Evolutionary conservation across 352 stramenopile genomes (phyloP).

Genomic region (Phytopythium ostracodes): DNA sequence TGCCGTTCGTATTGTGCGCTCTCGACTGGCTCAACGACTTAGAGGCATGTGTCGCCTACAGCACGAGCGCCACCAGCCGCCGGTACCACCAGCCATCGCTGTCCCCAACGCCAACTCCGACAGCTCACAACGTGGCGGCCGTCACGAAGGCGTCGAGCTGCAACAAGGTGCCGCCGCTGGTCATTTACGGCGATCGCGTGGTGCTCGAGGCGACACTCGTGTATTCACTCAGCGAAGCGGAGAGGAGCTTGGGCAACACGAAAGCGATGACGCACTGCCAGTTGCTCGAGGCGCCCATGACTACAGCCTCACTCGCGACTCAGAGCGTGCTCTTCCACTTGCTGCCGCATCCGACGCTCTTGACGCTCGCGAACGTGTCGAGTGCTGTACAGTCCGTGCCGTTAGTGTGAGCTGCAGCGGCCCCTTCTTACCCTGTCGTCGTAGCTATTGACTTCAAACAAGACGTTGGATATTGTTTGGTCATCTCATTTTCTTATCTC

Average conservation of each 20-base stretch:
- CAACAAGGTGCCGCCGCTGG: constrained; percentile 9
- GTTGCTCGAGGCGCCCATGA: constrained; percentile 33
- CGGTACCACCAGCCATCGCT: background rate
- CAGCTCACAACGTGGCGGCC: background rate
- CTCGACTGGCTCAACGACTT: constrained; percentile 27
- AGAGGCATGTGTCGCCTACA: background rate
- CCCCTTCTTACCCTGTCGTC: no score
- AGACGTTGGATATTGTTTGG: background rate
- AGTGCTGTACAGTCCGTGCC: background rate
- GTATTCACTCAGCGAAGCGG: background rate
- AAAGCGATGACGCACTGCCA: constrained; percentile 12
- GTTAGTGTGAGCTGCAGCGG: background rate
- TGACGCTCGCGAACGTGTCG: background rate
- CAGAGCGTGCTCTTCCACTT: background rate
- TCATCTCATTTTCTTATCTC: background rate
- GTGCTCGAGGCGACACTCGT: constrained; percentile 17
- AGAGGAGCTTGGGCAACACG: background rate
- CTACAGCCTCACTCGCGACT: constrained; percentile 10
- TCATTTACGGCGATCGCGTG: constrained; percentile 24
- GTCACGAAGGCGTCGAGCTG: background rate
- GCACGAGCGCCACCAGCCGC: background rate
- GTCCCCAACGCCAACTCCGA: background rate
- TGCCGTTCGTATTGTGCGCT: constrained; percentile 27
- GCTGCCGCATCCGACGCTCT: background rate
- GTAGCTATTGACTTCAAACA: background rate